Base-by-base conservation (phyloP, 768 basidiomycete genomes). In the Suillus plorans region DNA sequence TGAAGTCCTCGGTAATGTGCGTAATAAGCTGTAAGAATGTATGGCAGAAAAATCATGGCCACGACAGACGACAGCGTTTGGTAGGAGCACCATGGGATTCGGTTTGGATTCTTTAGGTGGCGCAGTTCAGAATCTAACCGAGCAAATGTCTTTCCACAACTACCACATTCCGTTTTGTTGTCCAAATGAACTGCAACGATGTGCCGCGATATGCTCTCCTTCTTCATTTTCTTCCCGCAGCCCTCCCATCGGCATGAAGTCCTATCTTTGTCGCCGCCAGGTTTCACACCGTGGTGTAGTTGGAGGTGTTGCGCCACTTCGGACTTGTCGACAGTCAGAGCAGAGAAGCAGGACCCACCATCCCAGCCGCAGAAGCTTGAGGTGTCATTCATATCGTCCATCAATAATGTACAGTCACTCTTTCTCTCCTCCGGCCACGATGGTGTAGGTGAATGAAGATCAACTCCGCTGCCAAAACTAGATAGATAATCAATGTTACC, bases 141-240 rank as follows among this genome's bases (percentile, higher is more conserved):
- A 18, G 75, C 75, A 28, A 74, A 74, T 28, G 10, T 18, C 34
- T 61, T 61, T 8, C 62, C 53, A 42, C 75, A 74, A 22, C 13
- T 28, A 1, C 62, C 22, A n/a, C 73, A 75, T 9, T 18, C 18
- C 7, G 66, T 70, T 58, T 66, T 75, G 62, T 71, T 61, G 49
- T 37, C 45, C 55, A 73, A 37, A 20, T 74, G 73, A 1, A 76
- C 67, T 0, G 67, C 52, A 13, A 75, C 64, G 20, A 75, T 42
- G 12, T 76, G 73, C 1, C 75, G 73, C 0, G 68, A 3, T 2
- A 74, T 68, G 57, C 73, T 76, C 22, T 76, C 73, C 58, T 55
- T 66, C 0, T 58, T 69, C 75, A 74, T 73, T 39, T 16, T 10
- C 14, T 50, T 71, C 18, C 13, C 4, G n/a, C 75, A 74, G 0